These are phyloP conservation scores for Pisolithus microcarpus DNA, from an alignment of 768 basidiomycete species.

Conservation along the genomic window DNA sequence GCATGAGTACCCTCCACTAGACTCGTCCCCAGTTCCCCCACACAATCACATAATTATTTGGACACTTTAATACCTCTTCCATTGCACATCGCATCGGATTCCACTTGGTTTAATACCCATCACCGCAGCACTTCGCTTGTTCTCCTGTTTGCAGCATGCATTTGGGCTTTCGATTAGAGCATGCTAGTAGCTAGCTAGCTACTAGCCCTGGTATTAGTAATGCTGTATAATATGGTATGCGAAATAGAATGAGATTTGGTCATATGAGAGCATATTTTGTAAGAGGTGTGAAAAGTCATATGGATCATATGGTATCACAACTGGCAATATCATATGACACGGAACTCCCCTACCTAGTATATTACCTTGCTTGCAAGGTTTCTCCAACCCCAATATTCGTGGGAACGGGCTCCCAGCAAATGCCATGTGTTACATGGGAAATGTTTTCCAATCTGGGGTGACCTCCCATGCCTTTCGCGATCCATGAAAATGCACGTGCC, in stretches of 20 bases:
- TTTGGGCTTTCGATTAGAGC: background rate
- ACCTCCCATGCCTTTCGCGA: too few relatives aligned
- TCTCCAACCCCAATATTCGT: too few relatives aligned
- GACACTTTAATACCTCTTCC: background rate
- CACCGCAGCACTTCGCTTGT: background rate
- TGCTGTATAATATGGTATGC: background rate
- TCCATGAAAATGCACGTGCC: too few relatives aligned
- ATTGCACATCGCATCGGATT: background rate
- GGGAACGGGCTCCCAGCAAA: too few relatives aligned
- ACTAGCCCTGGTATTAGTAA: background rate
- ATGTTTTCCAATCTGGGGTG: too few relatives aligned
- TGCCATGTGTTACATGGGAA: too few relatives aligned
- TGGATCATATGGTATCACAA: too few relatives aligned
- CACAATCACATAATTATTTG: background rate
- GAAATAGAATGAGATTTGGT: background rate
- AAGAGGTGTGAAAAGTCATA: too few relatives aligned
- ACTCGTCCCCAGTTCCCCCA: background rate
- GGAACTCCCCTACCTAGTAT: too few relatives aligned
- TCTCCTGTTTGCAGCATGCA: too few relatives aligned
- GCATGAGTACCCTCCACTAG: background rate
- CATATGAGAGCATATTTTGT: background rate
- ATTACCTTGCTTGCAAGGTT: too few relatives aligned
- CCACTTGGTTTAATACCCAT: background rate
- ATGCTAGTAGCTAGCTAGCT: background rate
- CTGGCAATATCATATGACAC: too few relatives aligned